phyloP scores from a whole-genome alignment of 1,284 basidiomycete species.

The Singerocomus inundabilis region DNA sequence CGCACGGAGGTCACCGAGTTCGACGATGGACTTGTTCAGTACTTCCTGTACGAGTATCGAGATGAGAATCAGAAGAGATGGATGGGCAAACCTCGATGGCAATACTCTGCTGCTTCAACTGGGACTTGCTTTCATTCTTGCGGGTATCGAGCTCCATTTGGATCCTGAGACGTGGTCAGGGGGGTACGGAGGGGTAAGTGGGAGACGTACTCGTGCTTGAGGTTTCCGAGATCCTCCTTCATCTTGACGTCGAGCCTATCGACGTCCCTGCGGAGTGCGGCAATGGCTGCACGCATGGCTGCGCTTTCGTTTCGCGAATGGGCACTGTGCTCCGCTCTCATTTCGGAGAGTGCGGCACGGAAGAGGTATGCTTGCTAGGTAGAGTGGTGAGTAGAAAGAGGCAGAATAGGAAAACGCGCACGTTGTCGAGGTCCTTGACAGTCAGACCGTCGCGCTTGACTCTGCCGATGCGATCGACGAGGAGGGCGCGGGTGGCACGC shows the following conservation, averaged over 20 bases:
- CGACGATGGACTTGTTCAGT: conserved; percentile 83
- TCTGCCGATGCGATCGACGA: conserved; percentile 74
- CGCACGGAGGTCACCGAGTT: conserved; percentile 82
- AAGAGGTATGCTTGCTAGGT: conserved; percentile 93
- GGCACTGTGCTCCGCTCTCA: conserved; percentile 85
- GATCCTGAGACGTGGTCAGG: conserved; percentile 50
- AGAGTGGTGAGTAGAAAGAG: not conserved
- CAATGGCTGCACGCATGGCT: conserved; percentile 71
- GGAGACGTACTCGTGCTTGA: conserved; percentile 85
- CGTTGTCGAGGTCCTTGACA: conserved; percentile 88
- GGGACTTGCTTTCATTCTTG: conserved; percentile 90
- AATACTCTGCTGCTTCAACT: conserved; percentile 86
- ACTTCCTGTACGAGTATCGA: conserved; percentile 53
- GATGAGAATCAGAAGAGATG: not conserved
- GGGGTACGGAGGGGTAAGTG: not conserved
- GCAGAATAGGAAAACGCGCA: conserved; percentile 41
- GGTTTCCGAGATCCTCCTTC: conserved; percentile 86
- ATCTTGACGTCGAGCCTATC: conserved; percentile 88
- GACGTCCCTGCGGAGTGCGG: conserved; percentile 83
- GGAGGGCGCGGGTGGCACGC: conserved; percentile 80
- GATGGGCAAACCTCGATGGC: conserved; percentile 70
- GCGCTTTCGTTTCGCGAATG: conserved; percentile 85
- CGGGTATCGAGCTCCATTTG: conserved; percentile 96
- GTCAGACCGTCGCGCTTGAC: conserved; percentile 76
- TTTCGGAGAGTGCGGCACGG: conserved; percentile 88